Conservation (phyloP, 2,329 filamentous ascomycete genomes). For the Dothideomycetes sp. region DNA sequence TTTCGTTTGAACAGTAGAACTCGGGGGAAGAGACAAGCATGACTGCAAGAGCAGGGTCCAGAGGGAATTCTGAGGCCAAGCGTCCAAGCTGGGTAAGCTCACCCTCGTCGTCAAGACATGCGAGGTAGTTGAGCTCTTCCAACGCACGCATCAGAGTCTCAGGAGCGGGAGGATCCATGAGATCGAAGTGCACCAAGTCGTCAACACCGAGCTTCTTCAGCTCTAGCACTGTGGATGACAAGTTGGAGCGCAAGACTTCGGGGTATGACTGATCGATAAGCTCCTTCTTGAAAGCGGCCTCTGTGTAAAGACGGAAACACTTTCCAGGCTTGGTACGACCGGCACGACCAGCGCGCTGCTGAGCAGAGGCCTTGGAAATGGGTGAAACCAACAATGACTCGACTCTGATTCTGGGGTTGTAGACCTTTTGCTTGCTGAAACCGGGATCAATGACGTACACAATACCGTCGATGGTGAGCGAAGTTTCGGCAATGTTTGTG, state of each 20-base stretch:
- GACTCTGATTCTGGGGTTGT: slow-evolving; percentile 92
- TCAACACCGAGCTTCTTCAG: slow-evolving; percentile 94
- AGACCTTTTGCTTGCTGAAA: slow-evolving; percentile 99
- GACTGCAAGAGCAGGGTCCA: slow-evolving; percentile 87
- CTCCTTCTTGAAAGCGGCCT: slow-evolving; percentile 93
- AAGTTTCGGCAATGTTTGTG: slow-evolving; percentile 97
- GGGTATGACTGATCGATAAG: slow-evolving; percentile 96
- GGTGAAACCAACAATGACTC: slow-evolving; percentile 96
- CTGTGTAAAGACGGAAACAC: slow-evolving; percentile 94
- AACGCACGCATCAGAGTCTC: slow-evolving; percentile 97
- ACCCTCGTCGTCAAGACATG: slow-evolving; percentile 92
- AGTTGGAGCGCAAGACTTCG: slow-evolving; percentile 87
- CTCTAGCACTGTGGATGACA: slow-evolving; percentile 90
- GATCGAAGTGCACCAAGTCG: slow-evolving; percentile 93
- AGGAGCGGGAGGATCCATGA: slow-evolving; percentile 96
- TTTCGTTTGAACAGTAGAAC: slow-evolving; percentile 98
- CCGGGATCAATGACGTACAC: slow-evolving; percentile 99
- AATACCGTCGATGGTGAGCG: slow-evolving; percentile 95
- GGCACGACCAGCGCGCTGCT: slow-evolving; percentile 96
- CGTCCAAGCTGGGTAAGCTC: slow-evolving; percentile 79
- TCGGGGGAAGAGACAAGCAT: slow-evolving; percentile 97
- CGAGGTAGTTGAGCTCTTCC: slow-evolving; percentile 94
- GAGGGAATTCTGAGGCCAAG: slow-evolving; percentile 86
- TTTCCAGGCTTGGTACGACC: slow-evolving; percentile 98
- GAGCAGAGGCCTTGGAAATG: slow-evolving; percentile 94